These are phyloP conservation scores for Leptographium galeiforme DNA, from an alignment of 2,329 filamentous ascomycete genomes.

Conservation along the genomic window DNA sequence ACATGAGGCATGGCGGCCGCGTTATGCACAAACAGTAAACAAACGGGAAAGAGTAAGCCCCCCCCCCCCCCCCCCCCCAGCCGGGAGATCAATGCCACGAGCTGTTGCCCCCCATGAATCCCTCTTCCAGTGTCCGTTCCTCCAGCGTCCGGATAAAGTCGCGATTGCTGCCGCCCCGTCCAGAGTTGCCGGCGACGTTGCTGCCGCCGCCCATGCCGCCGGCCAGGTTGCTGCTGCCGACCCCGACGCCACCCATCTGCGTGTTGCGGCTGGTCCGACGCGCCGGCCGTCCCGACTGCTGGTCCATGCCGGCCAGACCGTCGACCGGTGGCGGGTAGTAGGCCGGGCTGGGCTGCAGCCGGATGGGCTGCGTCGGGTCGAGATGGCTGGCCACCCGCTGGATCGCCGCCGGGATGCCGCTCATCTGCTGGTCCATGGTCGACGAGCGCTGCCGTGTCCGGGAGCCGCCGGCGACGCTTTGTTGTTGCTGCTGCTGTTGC, in stretches of 20 bases:
- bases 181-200: neutral
- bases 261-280: conserved; percentile 64
- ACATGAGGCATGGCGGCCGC: neutral
- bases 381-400: conserved; percentile 93
- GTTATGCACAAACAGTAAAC: neutral
- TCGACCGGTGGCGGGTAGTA: conserved; percentile 93
- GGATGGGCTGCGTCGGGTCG: conserved; percentile 86
- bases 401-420: conserved; percentile 81
- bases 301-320: conserved; percentile 54
- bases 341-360: conserved; percentile 85
- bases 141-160: conserved; percentile 94
- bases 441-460: conserved; percentile 72
- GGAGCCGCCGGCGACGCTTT: conserved; percentile 56
- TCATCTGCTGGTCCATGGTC: conserved; percentile 91
- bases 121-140: conserved; percentile 86
- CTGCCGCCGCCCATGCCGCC: conserved; percentile 13
- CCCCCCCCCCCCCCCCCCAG: neutral
- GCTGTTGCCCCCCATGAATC: conserved; percentile 58
- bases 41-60: too few relatives aligned
- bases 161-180: conserved; percentile 36
- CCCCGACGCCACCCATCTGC: conserved; percentile 29
- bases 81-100: conserved; percentile 45
- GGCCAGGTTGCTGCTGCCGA: conserved; percentile 2
- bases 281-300: conserved; percentile 42
- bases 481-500: conserved; percentile 50